phyloP scores from a whole-genome alignment of 805 yeast genomes.

The Cyberlindnera xylosilytica region DNA sequence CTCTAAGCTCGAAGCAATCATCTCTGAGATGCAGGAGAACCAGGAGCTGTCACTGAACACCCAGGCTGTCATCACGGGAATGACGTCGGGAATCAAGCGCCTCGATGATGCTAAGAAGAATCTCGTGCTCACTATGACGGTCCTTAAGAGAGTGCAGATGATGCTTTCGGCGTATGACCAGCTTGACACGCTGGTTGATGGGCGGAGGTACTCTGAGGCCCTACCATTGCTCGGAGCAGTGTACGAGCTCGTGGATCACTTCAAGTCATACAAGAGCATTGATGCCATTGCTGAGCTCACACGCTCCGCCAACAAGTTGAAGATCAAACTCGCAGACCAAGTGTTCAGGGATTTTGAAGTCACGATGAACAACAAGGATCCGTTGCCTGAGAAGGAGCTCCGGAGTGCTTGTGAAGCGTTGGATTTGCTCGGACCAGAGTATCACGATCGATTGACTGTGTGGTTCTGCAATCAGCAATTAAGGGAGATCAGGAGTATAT shows the following conservation, averaged over 20 bases:
- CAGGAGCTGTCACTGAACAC: conserved; percentile 50
- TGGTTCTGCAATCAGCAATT: conserved; percentile 74
- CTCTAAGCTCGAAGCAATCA: conserved; percentile 34
- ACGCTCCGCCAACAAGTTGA: conserved; percentile 54
- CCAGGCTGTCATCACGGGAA: conserved; percentile 56
- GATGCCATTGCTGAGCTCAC: conserved; percentile 71
- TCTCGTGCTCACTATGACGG: conserved; percentile 79
- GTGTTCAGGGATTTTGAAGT: conserved; percentile 71
- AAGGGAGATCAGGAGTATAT: conserved; percentile 72
- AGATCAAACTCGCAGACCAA: conserved; percentile 60
- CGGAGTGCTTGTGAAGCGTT: conserved; percentile 70
- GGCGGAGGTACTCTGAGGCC: conserved; percentile 50
- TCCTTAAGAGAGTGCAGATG: conserved; percentile 84
- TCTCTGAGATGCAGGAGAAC: conserved; percentile 44
- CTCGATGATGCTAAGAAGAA: conserved; percentile 84
- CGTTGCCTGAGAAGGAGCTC: conserved; percentile 29
- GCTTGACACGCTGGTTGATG: conserved; percentile 44
- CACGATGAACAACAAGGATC: conserved; percentile 34
- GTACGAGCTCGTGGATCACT: conserved; percentile 65
- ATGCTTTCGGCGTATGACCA: conserved; percentile 70
- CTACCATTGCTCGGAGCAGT: conserved; percentile 65
- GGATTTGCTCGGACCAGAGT: conserved; percentile 57
- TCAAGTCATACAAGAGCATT: conserved; percentile 78
- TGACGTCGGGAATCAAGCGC: conserved; percentile 75
- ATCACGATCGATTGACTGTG: conserved; percentile 55